phyloP scores from a whole-genome alignment of 2,329 filamentous ascomycete genomes.

The Lasiodiplodia sp. region DNA sequence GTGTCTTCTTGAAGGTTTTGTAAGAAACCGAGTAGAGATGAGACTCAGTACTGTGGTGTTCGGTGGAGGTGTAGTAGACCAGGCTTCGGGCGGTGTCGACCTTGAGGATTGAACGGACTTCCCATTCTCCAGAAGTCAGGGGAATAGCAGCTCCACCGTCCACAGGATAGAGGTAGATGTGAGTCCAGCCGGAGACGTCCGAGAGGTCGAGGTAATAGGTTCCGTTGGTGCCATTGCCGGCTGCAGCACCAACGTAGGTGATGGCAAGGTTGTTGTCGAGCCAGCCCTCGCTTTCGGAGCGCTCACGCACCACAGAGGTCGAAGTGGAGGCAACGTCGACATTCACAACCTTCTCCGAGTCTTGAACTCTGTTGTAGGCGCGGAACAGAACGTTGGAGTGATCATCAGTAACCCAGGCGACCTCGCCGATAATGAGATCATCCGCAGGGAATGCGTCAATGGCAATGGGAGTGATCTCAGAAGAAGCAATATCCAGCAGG shows the following conservation, averaged over 20 bases:
- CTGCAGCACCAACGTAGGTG: slow-evolving; percentile 60
- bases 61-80: slow-evolving; percentile 71
- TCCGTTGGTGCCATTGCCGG: slow-evolving; percentile 44
- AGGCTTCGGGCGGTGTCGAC: slow-evolving; percentile 64
- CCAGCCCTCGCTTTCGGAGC: slow-evolving; percentile 68
- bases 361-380: slow-evolving; percentile 73
- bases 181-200: slow-evolving; percentile 70
- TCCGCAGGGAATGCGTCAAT: slow-evolving; percentile 66
- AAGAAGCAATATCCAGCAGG: slow-evolving; percentile 61
- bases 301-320: slow-evolving; percentile 60
- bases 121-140: slow-evolving; percentile 72
- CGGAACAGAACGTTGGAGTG: slow-evolving; percentile 70
- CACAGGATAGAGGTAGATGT: slow-evolving; percentile 70
- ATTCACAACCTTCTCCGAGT: slow-evolving; percentile 67
- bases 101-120: slow-evolving; percentile 66
- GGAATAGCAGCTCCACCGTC: slow-evolving; percentile 62
- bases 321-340: slow-evolving; percentile 61
- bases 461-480: slow-evolving; percentile 55
- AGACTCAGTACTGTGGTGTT: slow-evolving; percentile 70
- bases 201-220: slow-evolving; percentile 72
- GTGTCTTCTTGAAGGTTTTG: slow-evolving; percentile 59
- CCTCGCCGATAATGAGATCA: slow-evolving; percentile 71
- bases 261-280: slow-evolving; percentile 67
- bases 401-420: slow-evolving; percentile 70
- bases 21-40: slow-evolving; percentile 73